phyloP scores from a whole-genome alignment of 2,329 filamentous ascomycete species.

The Venturia pyrina region DNA sequence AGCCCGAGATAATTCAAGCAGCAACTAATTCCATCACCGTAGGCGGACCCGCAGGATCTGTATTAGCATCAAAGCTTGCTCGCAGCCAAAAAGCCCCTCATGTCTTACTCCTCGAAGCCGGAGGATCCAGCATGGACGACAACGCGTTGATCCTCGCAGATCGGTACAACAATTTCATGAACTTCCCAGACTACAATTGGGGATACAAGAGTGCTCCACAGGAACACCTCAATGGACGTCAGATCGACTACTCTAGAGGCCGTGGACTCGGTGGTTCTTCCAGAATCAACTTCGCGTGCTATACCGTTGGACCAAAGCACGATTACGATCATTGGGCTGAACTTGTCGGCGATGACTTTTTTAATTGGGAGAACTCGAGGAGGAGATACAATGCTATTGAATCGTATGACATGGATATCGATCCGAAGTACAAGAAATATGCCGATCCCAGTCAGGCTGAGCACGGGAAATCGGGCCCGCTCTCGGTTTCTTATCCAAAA shows the following conservation, averaged over 20 bases:
- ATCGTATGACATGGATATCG: conserved; percentile 35
- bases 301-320: conserved; percentile 41
- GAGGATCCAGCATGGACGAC: conserved; percentile 1
- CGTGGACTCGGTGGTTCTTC: conserved; percentile 38
- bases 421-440: conserved; percentile 33
- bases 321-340: conserved; percentile 55
- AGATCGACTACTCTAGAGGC: conserved; percentile 35
- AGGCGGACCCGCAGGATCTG: conserved; percentile 13
- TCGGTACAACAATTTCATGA: conserved; percentile 42
- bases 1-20: background rate
- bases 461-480: conserved; percentile 41
- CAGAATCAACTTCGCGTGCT: conserved; percentile 26
- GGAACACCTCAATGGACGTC: conserved; percentile 25
- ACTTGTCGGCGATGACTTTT: conserved; percentile 45
- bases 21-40: background rate
- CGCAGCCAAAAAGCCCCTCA: background rate
- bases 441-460: conserved; percentile 32
- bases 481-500: conserved; percentile 39
- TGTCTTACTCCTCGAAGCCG: conserved; percentile 14
- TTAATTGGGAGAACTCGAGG: conserved; percentile 44
- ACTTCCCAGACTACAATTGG: conserved; percentile 39
- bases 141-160: conserved; percentile 37
- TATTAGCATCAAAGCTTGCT: conserved; percentile 11
- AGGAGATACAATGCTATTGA: conserved; percentile 44
- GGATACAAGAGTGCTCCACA: conserved; percentile 37